Evolutionary conservation across 441 rosid genomes (phyloP).

Genomic region (Gossypium trilobum): DNA sequence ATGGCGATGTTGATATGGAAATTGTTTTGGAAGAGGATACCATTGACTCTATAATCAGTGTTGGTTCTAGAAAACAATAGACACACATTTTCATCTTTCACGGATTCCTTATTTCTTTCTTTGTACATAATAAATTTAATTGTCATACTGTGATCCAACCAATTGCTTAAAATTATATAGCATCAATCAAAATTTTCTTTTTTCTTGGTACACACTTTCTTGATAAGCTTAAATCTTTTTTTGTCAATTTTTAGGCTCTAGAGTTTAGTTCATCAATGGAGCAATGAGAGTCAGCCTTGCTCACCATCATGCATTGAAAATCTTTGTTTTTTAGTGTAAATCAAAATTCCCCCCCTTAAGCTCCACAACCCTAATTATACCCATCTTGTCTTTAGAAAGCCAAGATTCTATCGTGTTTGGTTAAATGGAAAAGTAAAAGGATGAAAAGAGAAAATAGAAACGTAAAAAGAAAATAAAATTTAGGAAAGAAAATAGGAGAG

Average conservation of each 20-base stretch:
- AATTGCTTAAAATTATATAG: neutral
- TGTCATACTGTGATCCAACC: neutral
- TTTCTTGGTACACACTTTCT: neutral
- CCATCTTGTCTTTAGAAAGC: no score
- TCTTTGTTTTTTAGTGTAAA: no score
- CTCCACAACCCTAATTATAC: no score
- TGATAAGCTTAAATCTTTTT: neutral
- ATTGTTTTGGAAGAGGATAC: neutral
- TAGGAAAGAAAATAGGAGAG: no score
- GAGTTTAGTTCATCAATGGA: neutral
- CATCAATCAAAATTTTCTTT: neutral
- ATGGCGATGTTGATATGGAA: neutral
- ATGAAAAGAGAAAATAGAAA: no score
- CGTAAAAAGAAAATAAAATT: no score
- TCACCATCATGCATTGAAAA: constrained; percentile 9
- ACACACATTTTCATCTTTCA: neutral
- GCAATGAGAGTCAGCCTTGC: constrained; percentile 27
- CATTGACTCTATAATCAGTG: neutral
- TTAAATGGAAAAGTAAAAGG: no score
- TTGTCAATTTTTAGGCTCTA: neutral
- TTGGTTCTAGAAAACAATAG: neutral
- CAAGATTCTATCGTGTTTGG: no score
- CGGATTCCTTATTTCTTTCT: neutral
- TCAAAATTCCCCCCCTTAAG: no score
- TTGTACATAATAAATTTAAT: neutral